Percentiles rank a stretch among this genome's conserved stretches.
phyloP scores from a whole-genome alignment of 176 grass and related monocot genomes.

The Secale cereale region DNA sequence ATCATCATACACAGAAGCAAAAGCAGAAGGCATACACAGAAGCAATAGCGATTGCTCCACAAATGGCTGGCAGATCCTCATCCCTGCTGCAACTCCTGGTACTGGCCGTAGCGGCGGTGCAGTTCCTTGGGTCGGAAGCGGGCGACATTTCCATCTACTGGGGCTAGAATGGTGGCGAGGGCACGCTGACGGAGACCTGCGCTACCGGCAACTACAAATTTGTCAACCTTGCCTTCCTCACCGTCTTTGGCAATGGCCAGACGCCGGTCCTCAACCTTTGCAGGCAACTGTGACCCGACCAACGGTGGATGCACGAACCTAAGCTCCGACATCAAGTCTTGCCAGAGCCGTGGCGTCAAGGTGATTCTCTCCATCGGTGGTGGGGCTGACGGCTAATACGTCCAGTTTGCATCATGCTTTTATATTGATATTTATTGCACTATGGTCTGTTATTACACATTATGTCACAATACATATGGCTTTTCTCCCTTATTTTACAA shows the following conservation, averaged over 20 bases:
- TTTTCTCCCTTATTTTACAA: too few relatives aligned
- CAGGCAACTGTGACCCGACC: not conserved
- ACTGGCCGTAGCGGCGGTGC: not conserved
- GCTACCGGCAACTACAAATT: not conserved
- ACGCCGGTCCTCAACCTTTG: not conserved
- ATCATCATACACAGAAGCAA: not conserved
- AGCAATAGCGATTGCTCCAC: not conserved
- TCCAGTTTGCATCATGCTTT: too few relatives aligned
- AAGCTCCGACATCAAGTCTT: conserved; percentile 31
- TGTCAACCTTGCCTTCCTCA: conserved; percentile 24
- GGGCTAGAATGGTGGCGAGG: conserved; percentile 43
- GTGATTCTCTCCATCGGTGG: conserved; percentile 58
- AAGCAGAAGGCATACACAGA: not conserved
- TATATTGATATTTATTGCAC: too few relatives aligned
- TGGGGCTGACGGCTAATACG: conserved; percentile 14
- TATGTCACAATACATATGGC: too few relatives aligned
- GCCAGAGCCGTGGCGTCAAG: conserved; percentile 50
- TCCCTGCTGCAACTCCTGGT: not conserved
- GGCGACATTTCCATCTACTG: conserved; percentile 20
- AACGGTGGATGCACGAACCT: conserved; percentile 19
- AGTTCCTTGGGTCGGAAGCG: not conserved
- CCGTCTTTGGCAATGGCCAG: conserved; percentile 57
- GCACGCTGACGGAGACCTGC: conserved; percentile 26
- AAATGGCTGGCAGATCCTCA: conserved; percentile 15
- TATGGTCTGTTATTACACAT: too few relatives aligned